These are phyloP conservation scores for Asterochloris sp. DNA, from an alignment of 139 green algal species.

Conservation along the genomic window DNA sequence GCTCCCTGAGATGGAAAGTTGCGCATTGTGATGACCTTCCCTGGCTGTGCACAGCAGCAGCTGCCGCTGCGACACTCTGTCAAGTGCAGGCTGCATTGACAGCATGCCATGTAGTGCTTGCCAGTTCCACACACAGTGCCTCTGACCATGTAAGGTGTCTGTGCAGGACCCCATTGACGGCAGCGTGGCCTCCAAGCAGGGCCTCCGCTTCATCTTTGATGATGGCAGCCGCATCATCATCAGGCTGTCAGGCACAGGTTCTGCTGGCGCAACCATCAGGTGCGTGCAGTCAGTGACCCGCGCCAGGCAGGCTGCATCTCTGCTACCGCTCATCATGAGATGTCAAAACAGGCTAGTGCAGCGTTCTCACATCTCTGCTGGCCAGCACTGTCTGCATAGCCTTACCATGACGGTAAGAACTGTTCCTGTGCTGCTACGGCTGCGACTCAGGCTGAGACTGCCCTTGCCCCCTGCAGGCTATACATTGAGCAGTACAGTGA, in stretches of 20 bases:
- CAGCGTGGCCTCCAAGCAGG: constrained; percentile 87
- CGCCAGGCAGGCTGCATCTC: too few species aligned
- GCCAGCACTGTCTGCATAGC: background rate
- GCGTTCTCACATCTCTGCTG: background rate
- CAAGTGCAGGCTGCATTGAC: too few species aligned
- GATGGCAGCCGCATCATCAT: constrained; percentile 97
- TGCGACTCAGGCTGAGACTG: constrained; percentile 43
- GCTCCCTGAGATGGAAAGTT: too few species aligned
- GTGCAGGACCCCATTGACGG: constrained; percentile 89
- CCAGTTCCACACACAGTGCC: too few species aligned
- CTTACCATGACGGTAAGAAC: background rate
- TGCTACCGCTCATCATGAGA: too few species aligned
- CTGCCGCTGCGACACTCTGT: too few species aligned
- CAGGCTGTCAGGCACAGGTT: constrained; percentile 89
- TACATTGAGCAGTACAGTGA: constrained; percentile 98
- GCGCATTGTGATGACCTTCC: too few species aligned
- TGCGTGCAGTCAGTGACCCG: background rate
- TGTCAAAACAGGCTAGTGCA: too few species aligned
- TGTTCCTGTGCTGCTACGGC: background rate
- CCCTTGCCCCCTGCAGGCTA: constrained; percentile 62
- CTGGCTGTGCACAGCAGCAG: too few species aligned
- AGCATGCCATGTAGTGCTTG: too few species aligned
- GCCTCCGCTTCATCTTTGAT: constrained; percentile 93
- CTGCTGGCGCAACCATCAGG: constrained; percentile 89
- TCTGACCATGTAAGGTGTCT: too few species aligned